Evolutionary conservation across 2,329 filamentous ascomycete genomes (phyloP).

Genomic region (Calonectria pteridis): DNA sequence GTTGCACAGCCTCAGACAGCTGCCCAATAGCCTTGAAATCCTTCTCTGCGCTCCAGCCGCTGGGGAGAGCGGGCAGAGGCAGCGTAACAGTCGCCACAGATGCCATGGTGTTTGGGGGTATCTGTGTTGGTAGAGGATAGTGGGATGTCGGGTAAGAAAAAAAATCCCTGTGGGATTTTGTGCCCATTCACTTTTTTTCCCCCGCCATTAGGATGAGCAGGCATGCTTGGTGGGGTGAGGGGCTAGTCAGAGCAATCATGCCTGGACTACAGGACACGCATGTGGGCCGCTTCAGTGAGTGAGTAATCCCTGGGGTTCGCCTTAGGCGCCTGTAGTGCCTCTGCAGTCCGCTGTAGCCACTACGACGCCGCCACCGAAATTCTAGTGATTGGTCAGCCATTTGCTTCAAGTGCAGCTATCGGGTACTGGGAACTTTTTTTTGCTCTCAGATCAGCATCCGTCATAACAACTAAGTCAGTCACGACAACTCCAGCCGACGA

Average conservation of each 20-base stretch:
- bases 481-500: neutral
- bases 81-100: conserved; percentile 70
- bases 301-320: neutral
- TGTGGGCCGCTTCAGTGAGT: neutral
- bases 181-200: conserved; percentile 35
- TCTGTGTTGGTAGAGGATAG: conserved; percentile 32
- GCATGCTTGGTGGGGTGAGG: conserved; percentile 40
- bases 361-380: neutral
- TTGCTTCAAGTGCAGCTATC: neutral
- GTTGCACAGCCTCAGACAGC: conserved; percentile 82
- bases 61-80: conserved; percentile 80
- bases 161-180: conserved; percentile 33
- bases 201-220: conserved; percentile 34
- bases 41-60: conserved; percentile 88
- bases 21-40: conserved; percentile 89
- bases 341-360: neutral
- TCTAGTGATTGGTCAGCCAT: conserved; percentile 5
- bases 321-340: neutral
- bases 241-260: neutral
- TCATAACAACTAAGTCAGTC: neutral
- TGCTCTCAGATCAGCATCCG: neutral
- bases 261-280: neutral
- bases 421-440: neutral
- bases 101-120: conserved; percentile 66
- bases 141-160: conserved; percentile 30